phyloP scores from a whole-genome alignment of 768 basidiomycete species.

The Tricholoma matsutake region DNA sequence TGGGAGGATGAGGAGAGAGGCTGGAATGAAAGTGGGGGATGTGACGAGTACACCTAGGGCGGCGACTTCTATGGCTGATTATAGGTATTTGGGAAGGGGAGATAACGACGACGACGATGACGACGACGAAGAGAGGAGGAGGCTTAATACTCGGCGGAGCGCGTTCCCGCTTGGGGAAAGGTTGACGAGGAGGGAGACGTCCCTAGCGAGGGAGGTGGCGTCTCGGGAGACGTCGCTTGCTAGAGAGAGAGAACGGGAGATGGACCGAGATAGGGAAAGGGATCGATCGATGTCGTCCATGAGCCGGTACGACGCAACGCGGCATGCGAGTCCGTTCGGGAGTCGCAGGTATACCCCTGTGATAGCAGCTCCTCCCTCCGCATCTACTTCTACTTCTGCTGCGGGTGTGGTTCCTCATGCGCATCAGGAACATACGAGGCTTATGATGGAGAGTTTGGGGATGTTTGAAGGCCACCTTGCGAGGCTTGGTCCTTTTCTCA shows the following conservation, averaged over 20 bases:
- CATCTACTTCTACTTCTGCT: slow-evolving; percentile 5
- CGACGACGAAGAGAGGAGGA: slow-evolving; percentile 1
- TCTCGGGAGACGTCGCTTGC: slow-evolving; percentile 1
- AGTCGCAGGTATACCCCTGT: slow-evolving; percentile 6
- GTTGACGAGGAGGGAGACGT: slow-evolving; percentile 9
- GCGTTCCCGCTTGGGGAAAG: slow-evolving; percentile 7
- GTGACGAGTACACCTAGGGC: slow-evolving; percentile 33
- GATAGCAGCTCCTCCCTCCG: neutral
- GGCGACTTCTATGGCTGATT: slow-evolving; percentile 55
- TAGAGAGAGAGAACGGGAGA: slow-evolving; percentile 14
- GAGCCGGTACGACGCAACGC: slow-evolving; percentile 13
- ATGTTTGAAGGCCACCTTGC: slow-evolving; percentile 69
- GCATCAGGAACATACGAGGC: slow-evolving; percentile 57
- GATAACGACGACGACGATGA: slow-evolving; percentile 16
- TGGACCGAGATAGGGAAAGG: slow-evolving; percentile 15
- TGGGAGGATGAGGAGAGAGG: slow-evolving; percentile 14
- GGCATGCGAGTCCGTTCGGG: slow-evolving; percentile 29
- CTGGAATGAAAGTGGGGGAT: slow-evolving; percentile 6
- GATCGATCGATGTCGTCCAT: slow-evolving; percentile 21
- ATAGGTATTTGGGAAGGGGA: slow-evolving; percentile 31
- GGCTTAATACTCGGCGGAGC: slow-evolving; percentile 8
- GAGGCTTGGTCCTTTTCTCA: slow-evolving; percentile 36
- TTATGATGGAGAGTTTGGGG: slow-evolving; percentile 66
- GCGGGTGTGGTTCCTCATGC: slow-evolving; percentile 18
- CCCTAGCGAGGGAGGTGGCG: slow-evolving; percentile 7